phyloP scores from a whole-genome alignment of 768 basidiomycete genomes.

The Hygrocybe coccinea region DNA sequence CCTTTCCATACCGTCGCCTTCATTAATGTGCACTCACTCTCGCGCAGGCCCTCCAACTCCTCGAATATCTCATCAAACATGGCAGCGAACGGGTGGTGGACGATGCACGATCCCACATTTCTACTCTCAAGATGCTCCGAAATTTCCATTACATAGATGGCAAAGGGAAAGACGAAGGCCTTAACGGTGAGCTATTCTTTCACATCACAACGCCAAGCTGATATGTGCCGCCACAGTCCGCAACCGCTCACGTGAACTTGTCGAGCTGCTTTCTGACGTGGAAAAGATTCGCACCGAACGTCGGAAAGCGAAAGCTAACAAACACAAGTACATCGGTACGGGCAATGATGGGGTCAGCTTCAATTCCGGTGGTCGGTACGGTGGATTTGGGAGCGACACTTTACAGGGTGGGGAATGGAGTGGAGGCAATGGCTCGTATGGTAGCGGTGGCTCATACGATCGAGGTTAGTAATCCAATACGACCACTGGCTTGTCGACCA shows the following conservation, averaged over 20 bases:
- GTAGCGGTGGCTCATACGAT: constrained; percentile 26
- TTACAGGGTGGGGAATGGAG: constrained; percentile 35
- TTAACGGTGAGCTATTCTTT: constrained; percentile 65
- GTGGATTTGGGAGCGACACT: constrained; percentile 41
- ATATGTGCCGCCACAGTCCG: constrained; percentile 56
- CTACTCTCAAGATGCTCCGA: constrained; percentile 94
- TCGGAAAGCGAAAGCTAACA: constrained; percentile 87
- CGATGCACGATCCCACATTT: constrained; percentile 90
- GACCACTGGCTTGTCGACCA: constrained; percentile 17
- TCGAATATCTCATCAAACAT: constrained; percentile 95
- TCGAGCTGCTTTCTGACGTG: constrained; percentile 86
- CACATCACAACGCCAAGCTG: neutral
- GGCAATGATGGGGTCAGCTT: constrained; percentile 73
- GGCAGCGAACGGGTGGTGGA: constrained; percentile 98
- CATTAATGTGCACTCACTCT: neutral
- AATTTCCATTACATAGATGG: constrained; percentile 99
- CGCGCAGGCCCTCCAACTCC: constrained; percentile 75
- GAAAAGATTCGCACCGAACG: constrained; percentile 86
- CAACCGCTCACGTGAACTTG: constrained; percentile 88
- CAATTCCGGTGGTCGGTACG: constrained; percentile 53
- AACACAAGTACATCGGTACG: constrained; percentile 81
- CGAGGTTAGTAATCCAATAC: constrained; percentile 5
- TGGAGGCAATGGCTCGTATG: constrained; percentile 26
- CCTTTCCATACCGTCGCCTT: constrained; percentile 6
- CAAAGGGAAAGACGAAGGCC: constrained; percentile 96